These are phyloP conservation scores for Penicillium crustosum DNA, from an alignment of 2,329 filamentous ascomycete species.

Conservation along the genomic window DNA sequence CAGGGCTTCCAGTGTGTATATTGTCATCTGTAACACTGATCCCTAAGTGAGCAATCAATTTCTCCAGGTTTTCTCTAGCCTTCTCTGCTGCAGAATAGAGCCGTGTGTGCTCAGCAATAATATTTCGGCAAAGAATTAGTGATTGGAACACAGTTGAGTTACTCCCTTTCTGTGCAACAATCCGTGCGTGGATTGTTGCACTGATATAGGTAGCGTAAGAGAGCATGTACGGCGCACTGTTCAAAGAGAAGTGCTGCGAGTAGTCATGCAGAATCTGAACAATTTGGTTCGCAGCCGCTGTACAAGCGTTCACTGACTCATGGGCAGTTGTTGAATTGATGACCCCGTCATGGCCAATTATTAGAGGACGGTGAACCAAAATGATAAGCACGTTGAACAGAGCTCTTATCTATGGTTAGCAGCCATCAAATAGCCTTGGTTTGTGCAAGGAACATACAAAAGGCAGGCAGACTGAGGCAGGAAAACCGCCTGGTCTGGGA, in stretches of 20 bases:
- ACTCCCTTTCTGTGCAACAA: constrained; percentile 39
- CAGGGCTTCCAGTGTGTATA: neutral
- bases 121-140: constrained; percentile 21
- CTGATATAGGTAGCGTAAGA: constrained; percentile 58
- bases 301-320: constrained; percentile 34
- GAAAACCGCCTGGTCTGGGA: constrained; percentile 22
- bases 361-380: constrained; percentile 45
- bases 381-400: constrained; percentile 46
- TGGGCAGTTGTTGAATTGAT: constrained; percentile 24
- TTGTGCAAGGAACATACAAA: constrained; percentile 12
- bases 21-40: constrained; percentile 11
- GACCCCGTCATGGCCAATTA: constrained; percentile 23
- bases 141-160: constrained; percentile 30
- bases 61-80: constrained; percentile 24
- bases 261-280: constrained; percentile 40
- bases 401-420: constrained; percentile 16
- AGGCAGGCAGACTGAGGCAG: constrained; percentile 25
- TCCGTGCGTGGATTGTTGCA: constrained; percentile 54
- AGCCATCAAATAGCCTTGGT: neutral
- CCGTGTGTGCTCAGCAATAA: constrained; percentile 20
- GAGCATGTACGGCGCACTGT: constrained; percentile 48
- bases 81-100: constrained; percentile 27
- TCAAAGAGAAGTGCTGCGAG: constrained; percentile 43
- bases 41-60: constrained; percentile 20
- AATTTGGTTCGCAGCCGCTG: constrained; percentile 37